phyloP scores from a whole-genome alignment of 1,284 basidiomycete genomes.

The Volvariella volvacea region DNA sequence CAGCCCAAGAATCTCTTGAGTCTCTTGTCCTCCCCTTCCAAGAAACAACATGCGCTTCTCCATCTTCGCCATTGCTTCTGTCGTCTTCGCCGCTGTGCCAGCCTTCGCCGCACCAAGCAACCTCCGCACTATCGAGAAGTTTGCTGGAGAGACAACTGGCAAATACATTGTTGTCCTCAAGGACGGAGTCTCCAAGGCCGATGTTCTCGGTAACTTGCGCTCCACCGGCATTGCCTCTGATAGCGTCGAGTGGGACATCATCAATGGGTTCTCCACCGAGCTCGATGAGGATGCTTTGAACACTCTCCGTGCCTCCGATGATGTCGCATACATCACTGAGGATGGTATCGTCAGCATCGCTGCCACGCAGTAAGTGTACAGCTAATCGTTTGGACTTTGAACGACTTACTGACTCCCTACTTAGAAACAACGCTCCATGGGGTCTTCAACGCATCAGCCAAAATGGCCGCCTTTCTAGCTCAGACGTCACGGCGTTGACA shows the following conservation, averaged over 20 bases:
- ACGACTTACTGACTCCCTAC: background rate
- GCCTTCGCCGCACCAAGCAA: constrained; percentile 12
- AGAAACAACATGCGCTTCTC: constrained; percentile 19
- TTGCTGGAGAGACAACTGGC: constrained; percentile 17
- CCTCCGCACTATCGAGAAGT: constrained; percentile 15
- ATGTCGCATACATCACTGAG: constrained; percentile 11
- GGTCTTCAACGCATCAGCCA: constrained; percentile 10
- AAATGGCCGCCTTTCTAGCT: background rate
- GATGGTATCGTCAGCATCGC: constrained; percentile 10
- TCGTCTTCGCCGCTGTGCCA: constrained; percentile 17
- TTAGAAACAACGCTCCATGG: constrained; percentile 4
- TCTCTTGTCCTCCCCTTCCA: background rate
- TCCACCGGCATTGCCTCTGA: background rate
- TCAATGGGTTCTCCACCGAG: background rate
- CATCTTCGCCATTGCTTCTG: constrained; percentile 16
- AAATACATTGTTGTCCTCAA: constrained; percentile 60
- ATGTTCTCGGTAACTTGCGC: too few relatives aligned
- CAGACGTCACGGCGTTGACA: constrained; percentile 2
- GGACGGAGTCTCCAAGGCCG: constrained; percentile 30
- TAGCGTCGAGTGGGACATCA: constrained; percentile 1
- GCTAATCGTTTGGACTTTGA: background rate
- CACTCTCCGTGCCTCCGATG: constrained; percentile 10
- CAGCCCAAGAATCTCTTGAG: too few relatives aligned
- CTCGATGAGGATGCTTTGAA: constrained; percentile 8
- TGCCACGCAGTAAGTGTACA: constrained; percentile 9